Conservation (phyloP, 2,329 filamentous ascomycete species). For the Penicillium verrucosum region DNA sequence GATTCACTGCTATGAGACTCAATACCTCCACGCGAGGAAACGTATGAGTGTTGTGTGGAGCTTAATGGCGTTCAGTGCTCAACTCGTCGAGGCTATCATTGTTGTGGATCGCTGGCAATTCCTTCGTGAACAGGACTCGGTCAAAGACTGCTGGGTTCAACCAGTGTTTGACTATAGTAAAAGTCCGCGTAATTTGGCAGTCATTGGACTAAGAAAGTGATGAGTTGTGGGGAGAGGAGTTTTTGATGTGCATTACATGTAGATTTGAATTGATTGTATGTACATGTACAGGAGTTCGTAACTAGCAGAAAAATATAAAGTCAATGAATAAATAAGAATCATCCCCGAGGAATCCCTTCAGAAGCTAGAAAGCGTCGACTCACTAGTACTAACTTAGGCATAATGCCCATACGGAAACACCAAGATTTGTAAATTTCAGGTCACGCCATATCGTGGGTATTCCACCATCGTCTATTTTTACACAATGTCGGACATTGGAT, state of each 20-base stretch:
- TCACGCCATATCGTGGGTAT: too few species aligned
- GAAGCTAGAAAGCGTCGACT: too few species aligned
- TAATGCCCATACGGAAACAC: too few species aligned
- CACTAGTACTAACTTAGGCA: too few species aligned
- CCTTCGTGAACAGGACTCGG: constrained; percentile 72
- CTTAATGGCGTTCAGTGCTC: constrained; percentile 92
- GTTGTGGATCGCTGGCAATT: constrained; percentile 88
- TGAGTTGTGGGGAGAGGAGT: constrained; percentile 1
- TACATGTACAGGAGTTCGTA: background rate
- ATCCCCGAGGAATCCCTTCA: too few species aligned
- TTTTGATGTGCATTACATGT: background rate
- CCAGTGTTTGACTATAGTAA: constrained; percentile 82
- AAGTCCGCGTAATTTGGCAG: constrained; percentile 87
- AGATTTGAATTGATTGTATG: background rate
- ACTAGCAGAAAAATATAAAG: background rate
- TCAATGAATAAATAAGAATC: too few species aligned
- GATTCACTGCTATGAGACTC: constrained; percentile 65
- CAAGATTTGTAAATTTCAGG: too few species aligned
- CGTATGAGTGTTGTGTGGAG: constrained; percentile 87
- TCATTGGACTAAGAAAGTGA: constrained; percentile 79
- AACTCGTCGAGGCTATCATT: constrained; percentile 86
- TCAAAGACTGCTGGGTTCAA: constrained; percentile 82
- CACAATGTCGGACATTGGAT: too few species aligned
- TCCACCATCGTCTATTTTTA: too few species aligned
- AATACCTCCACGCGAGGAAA: constrained; percentile 66